Conservation (phyloP, 169 alveolate genomes). For the Amoebophrya sp. region DNA sequence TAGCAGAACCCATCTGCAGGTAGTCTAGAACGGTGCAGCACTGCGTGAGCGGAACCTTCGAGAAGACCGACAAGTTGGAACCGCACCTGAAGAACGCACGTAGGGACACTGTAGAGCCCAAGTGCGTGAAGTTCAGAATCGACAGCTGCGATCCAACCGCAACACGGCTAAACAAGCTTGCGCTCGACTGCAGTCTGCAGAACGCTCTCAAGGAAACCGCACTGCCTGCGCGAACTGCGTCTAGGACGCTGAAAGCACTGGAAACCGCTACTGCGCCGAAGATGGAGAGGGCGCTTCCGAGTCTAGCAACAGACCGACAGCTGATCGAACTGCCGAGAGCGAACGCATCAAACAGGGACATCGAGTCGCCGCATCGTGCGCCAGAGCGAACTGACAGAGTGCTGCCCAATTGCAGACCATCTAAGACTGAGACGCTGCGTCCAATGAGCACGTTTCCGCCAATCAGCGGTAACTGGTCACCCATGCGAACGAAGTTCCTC, state of each 20-base stretch:
- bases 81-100: neutral
- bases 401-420: neutral
- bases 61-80: neutral
- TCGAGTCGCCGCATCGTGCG: neutral
- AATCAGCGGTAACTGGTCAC: neutral
- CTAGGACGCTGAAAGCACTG: neutral
- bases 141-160: neutral
- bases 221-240: neutral
- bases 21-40: neutral
- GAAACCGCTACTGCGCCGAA: neutral
- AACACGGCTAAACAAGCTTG: neutral
- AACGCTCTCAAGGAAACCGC: neutral
- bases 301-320: neutral
- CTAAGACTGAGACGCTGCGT: neutral
- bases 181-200: neutral
- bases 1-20: neutral
- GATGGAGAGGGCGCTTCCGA: neutral
- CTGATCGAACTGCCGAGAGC: neutral
- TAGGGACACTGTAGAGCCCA: neutral
- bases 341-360: neutral
- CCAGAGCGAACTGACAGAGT: neutral
- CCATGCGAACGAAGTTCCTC: slow-evolving; percentile 8
- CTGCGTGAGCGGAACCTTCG: neutral
- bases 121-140: neutral
- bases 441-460: neutral